A percentile compares a stretch with the other conserved stretches of the same genome.
Evolutionary conservation across 163 green algal genomes (phyloP).

Genomic region (Trebouxia gelatinosa): DNA sequence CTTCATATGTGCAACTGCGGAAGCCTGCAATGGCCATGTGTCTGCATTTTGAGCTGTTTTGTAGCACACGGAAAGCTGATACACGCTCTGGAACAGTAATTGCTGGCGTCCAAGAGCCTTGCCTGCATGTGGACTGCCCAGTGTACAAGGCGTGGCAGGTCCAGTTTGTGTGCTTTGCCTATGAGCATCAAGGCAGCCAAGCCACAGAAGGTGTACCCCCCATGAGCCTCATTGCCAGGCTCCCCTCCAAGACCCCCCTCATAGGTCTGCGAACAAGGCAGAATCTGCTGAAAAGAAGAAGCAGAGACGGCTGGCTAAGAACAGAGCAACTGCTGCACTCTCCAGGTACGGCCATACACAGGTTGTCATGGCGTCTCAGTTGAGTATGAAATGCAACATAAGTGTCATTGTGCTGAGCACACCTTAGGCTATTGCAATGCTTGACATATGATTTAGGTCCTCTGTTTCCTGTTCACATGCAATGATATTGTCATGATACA

Average conservation of each 20-base stretch:
- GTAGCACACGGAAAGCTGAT: too few species aligned
- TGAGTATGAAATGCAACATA: too few species aligned
- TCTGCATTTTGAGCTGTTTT: too few species aligned
- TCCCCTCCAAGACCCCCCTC: slow-evolving; percentile 94
- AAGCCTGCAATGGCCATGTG: too few species aligned
- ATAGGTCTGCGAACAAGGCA: slow-evolving; percentile 53
- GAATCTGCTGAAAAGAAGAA: slow-evolving; percentile 37
- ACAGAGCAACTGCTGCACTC: slow-evolving; percentile 37
- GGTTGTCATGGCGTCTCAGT: too few species aligned
- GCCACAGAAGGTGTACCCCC: slow-evolving; percentile 97
- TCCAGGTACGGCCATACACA: too few species aligned
- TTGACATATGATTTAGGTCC: too few species aligned
- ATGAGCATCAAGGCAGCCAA: slow-evolving; percentile 77
- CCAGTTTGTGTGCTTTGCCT: slow-evolving; percentile 46
- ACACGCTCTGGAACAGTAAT: neutral
- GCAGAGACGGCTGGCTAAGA: slow-evolving; percentile 43
- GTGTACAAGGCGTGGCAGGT: slow-evolving; percentile 64
- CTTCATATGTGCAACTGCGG: too few species aligned
- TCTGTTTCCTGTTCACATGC: too few species aligned
- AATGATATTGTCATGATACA: too few species aligned
- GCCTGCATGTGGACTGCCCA: slow-evolving; percentile 71
- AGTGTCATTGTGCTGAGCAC: too few species aligned
- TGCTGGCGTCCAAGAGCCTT: neutral
- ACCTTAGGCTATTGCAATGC: too few species aligned
- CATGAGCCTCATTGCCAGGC: slow-evolving; percentile 96